Percentiles rank a stretch among this genome's conserved stretches.
Evolutionary conservation across 805 yeast species (phyloP).

Genomic region (Starmerella roubikii): DNA sequence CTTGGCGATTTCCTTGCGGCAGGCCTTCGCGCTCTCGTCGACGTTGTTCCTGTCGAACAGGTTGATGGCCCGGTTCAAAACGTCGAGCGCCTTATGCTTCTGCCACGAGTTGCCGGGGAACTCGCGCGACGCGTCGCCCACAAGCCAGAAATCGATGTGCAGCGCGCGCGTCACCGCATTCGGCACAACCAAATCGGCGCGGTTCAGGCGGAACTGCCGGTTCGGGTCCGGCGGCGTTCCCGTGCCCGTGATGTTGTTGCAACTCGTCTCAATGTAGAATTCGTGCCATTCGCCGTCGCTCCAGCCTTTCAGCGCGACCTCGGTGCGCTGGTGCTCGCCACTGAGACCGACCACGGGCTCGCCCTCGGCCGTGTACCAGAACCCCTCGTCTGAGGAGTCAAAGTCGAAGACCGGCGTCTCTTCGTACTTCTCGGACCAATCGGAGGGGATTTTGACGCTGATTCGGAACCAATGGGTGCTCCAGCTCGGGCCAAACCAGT

Average conservation of each 20-base stretch:
- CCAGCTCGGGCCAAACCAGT: constrained; percentile 90
- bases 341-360: constrained; percentile 71
- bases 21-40: constrained; percentile 38
- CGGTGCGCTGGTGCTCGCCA: constrained; percentile 60
- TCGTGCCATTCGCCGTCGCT: constrained; percentile 43
- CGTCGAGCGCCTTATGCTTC: constrained; percentile 63
- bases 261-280: constrained; percentile 78
- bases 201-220: constrained; percentile 49
- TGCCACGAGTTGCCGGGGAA: constrained; percentile 64
- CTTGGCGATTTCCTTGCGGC: constrained; percentile 52
- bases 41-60: constrained; percentile 57
- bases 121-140: constrained; percentile 86
- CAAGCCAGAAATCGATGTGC: constrained; percentile 69
- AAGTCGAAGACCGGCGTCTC: constrained; percentile 57
- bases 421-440: constrained; percentile 38
- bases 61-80: constrained; percentile 76
- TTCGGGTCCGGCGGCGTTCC: constrained; percentile 61
- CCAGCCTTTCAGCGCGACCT: constrained; percentile 40
- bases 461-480: constrained; percentile 88
- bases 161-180: constrained; percentile 68
- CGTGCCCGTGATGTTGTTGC: constrained; percentile 89
- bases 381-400: constrained; percentile 79
- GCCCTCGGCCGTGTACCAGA: constrained; percentile 56
- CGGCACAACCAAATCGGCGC: constrained; percentile 71
- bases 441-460: constrained; percentile 45